Conservation (phyloP, 768 basidiomycete species). For the Polyporus arcularius region DNA sequence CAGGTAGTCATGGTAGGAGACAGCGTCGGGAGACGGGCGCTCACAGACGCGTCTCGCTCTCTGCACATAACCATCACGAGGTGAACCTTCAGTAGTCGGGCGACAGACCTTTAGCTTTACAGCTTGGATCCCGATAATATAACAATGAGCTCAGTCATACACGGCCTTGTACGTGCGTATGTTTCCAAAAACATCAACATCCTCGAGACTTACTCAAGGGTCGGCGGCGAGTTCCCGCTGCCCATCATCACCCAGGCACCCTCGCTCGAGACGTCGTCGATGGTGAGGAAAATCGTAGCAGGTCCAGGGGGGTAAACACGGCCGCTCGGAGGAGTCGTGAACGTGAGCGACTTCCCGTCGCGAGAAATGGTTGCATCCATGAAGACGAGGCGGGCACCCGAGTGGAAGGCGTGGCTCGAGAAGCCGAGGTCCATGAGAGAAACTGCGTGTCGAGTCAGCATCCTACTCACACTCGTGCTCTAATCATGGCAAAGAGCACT, state of each 20-base stretch:
- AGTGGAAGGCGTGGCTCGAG: conserved; percentile 75
- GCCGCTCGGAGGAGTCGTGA: conserved; percentile 64
- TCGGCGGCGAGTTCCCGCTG: conserved; percentile 58
- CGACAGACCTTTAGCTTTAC: no score
- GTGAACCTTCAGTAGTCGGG: no score
- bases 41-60: no score
- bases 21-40: no score
- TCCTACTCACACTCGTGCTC: no score
- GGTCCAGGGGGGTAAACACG: conserved; percentile 80
- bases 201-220: conserved; percentile 41
- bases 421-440: conserved; percentile 79
- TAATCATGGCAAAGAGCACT: conserved; percentile 1
- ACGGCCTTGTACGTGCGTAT: no score
- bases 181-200: no score
- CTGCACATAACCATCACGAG: no score
- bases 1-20: no score
- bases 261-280: conserved; percentile 61
- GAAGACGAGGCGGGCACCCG: conserved; percentile 74
- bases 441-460: conserved; percentile 40
- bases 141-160: no score
- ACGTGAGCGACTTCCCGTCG: conserved; percentile 49
- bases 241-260: conserved; percentile 72
- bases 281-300: conserved; percentile 71
- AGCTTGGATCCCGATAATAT: no score
- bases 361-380: conserved; percentile 48